Percentiles rank a stretch among this genome's conserved stretches.
phyloP scores from a whole-genome alignment of 192 early-diverging fungal species.

The Podila epigama region DNA sequence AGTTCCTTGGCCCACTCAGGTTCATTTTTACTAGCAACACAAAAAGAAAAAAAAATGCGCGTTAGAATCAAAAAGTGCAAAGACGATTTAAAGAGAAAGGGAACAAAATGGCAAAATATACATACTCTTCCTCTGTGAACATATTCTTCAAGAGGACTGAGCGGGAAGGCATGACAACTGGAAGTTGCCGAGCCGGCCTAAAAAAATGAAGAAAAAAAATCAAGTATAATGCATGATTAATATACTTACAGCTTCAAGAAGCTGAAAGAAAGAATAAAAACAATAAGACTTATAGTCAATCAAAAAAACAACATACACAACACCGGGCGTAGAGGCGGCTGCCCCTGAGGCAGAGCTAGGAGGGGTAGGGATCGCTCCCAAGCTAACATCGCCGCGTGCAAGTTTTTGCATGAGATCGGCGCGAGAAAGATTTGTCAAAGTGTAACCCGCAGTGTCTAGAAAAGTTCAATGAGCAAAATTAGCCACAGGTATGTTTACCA shows the following conservation, averaged over 20 bases:
- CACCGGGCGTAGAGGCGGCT: conserved; percentile 17
- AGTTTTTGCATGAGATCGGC: conserved; percentile 86
- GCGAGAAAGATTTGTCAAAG: conserved; percentile 73
- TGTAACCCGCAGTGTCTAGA: conserved; percentile 65
- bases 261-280: too few species aligned
- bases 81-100: background rate
- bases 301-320: conserved; percentile 18
- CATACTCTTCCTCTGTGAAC: conserved; percentile 86
- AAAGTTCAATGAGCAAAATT: background rate
- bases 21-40: conserved; percentile 74
- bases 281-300: too few species aligned
- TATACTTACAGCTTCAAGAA: too few species aligned
- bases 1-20: conserved; percentile 86
- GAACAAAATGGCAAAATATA: background rate
- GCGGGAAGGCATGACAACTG: conserved; percentile 63
- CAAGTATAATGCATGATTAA: background rate
- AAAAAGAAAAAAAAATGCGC: conserved; percentile 11
- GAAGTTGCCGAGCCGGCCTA: conserved; percentile 55
- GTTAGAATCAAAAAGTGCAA: conserved; percentile 4
- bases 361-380: conserved; percentile 42
- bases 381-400: conserved; percentile 59
- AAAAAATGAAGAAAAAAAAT: conserved; percentile 3
- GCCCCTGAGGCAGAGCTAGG: conserved; percentile 17
- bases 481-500: background rate
- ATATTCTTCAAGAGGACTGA: conserved; percentile 84